Percentiles rank a stretch among this genome's conserved stretches.
phyloP scores from a whole-genome alignment of 2,329 filamentous ascomycete species.

The Colletotrichum tofieldiae region DNA sequence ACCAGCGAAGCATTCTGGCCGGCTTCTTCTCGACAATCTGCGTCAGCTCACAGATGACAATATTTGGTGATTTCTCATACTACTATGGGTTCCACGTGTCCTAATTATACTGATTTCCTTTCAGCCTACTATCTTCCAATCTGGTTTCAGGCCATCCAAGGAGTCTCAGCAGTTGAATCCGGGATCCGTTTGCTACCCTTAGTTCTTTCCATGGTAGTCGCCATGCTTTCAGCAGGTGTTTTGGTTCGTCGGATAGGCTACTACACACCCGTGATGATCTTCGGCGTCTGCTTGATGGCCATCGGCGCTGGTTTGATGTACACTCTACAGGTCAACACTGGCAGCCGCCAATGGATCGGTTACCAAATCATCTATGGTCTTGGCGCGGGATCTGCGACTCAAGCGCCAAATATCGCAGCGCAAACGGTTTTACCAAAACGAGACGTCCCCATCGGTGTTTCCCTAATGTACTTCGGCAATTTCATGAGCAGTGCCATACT shows the following conservation, averaged over 20 bases:
- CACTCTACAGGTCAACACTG: constrained; percentile 51
- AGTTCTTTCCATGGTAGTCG: constrained; percentile 56
- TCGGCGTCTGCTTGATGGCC: constrained; percentile 56
- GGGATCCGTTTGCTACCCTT: constrained; percentile 58
- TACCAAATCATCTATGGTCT: constrained; percentile 48
- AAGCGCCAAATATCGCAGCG: constrained; percentile 61
- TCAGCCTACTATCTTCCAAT: constrained; percentile 59
- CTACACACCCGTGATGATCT: constrained; percentile 61
- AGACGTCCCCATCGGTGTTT: constrained; percentile 63
- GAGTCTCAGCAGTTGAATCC: constrained; percentile 55
- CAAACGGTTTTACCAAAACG: constrained; percentile 59
- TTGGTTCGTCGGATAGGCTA: constrained; percentile 58
- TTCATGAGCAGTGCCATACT: constrained; percentile 63
- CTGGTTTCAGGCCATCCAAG: constrained; percentile 64
- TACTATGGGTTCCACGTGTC: accelerated
- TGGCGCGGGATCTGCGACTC: constrained; percentile 54
- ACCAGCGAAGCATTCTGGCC: constrained; percentile 59
- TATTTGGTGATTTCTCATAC: constrained; percentile 53
- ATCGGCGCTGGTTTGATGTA: constrained; percentile 54
- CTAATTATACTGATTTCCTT: constrained; percentile 52
- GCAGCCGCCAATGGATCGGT: constrained; percentile 48
- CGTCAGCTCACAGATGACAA: constrained; percentile 64
- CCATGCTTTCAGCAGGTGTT: constrained; percentile 52
- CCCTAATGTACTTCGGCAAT: constrained; percentile 62
- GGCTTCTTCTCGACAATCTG: constrained; percentile 64